Conservation (phyloP, 2,329 filamentous ascomycete species). For the Exophiala bonariae region DNA sequence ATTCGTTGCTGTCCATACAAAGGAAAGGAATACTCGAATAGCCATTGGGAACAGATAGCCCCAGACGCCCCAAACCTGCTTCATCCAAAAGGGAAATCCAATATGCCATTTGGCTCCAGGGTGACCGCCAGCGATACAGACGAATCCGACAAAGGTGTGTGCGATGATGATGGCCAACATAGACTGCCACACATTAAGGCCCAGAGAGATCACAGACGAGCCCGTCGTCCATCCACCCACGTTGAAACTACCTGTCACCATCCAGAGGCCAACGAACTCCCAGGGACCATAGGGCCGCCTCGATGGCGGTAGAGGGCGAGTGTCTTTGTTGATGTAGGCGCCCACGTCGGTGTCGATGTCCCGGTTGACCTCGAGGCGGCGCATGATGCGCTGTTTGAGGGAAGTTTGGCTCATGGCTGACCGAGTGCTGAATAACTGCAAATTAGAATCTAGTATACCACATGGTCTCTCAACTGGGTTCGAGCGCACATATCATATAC, state of each 20-base stretch:
- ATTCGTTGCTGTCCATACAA: slow-evolving; percentile 24
- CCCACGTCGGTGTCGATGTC: not conserved
- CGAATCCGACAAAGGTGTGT: slow-evolving; percentile 23
- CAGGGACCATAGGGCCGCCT: slow-evolving; percentile 80
- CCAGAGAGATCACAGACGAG: slow-evolving; percentile 30
- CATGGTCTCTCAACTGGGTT: too few species aligned
- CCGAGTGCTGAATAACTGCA: too few species aligned
- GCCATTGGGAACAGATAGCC: slow-evolving; percentile 25
- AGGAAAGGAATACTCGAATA: slow-evolving; percentile 23
- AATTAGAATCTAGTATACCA: too few species aligned
- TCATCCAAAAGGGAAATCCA: slow-evolving; percentile 29
- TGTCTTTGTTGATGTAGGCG: slow-evolving; percentile 5
- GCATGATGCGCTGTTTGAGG: not conserved
- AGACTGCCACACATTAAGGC: slow-evolving; percentile 29
- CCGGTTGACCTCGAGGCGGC: slow-evolving; percentile 7
- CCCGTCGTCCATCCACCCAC: slow-evolving; percentile 33
- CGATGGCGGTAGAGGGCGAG: slow-evolving; percentile 67
- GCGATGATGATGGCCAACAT: slow-evolving; percentile 29
- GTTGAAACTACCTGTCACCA: slow-evolving; percentile 29
- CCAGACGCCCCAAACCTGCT: slow-evolving; percentile 28
- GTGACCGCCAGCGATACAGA: slow-evolving; percentile 26
- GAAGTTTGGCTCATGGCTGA: not conserved
- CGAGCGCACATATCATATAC: too few species aligned
- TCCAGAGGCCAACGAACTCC: slow-evolving; percentile 60
- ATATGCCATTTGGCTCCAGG: slow-evolving; percentile 30